A percentile compares a stretch with the other conserved stretches of the same genome.
Evolutionary conservation across 2,329 filamentous ascomycete species (phyloP).

Genomic region (Ramularia endophylla): DNA sequence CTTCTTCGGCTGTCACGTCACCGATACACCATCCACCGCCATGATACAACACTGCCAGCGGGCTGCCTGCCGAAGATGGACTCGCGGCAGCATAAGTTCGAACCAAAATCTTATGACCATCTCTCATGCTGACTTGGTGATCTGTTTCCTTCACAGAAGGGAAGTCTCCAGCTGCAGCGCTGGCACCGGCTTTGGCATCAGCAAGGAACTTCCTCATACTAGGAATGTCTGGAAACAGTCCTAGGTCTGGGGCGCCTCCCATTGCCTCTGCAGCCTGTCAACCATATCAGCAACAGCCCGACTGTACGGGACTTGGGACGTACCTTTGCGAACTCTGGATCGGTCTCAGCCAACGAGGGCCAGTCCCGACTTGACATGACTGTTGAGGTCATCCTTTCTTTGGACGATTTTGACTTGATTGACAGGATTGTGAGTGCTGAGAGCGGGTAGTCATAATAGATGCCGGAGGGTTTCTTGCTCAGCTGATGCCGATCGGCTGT

Average conservation of each 20-base stretch:
- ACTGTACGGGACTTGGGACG: background rate
- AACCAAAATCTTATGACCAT: conserved; percentile 31
- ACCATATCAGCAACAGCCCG: background rate
- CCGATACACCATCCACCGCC: conserved; percentile 44
- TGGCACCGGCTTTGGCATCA: conserved; percentile 14
- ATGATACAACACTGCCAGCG: conserved; percentile 37
- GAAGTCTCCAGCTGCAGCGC: conserved; percentile 7
- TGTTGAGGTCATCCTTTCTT: background rate
- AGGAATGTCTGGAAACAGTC: conserved; percentile 19
- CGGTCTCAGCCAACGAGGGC: conserved; percentile 18
- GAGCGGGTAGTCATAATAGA: no score
- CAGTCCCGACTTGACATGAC: conserved; percentile 26
- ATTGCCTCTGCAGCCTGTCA: conserved; percentile 10
- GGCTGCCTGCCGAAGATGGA: conserved; percentile 14
- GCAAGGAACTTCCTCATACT: conserved; percentile 17
- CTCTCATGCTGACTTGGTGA: conserved; percentile 30
- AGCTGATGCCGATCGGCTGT: no score
- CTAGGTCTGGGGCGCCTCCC: conserved; percentile 23
- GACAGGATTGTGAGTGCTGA: no score
- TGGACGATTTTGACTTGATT: background rate
- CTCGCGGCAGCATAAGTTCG: conserved; percentile 23
- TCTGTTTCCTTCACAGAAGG: conserved; percentile 35
- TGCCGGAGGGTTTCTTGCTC: no score
- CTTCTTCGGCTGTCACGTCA: conserved; percentile 38
- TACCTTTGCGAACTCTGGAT: conserved; percentile 23